These are phyloP conservation scores for Penicillium sp. DNA, from an alignment of 2,329 filamentous ascomycete genomes.

Conservation along the genomic window DNA sequence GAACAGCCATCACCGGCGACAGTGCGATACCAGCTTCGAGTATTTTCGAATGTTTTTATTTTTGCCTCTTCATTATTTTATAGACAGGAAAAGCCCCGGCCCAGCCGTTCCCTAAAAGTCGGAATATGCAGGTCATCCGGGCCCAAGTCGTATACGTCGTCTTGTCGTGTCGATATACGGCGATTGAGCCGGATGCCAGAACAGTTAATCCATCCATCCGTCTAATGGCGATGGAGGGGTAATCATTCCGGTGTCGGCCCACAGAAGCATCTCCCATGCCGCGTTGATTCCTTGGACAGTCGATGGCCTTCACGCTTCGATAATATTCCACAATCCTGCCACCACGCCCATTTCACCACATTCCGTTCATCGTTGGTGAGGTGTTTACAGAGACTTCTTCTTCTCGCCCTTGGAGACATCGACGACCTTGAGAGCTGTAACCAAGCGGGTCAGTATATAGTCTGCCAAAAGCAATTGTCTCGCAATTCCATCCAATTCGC, in stretches of 20 bases:
- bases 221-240: conserved; percentile 5
- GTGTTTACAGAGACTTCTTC: conserved; percentile 52
- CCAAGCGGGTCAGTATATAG: conserved; percentile 28
- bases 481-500: background rate
- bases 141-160: conserved; percentile 25
- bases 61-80: conserved; percentile 36
- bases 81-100: conserved; percentile 38
- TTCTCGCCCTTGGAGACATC: conserved; percentile 51
- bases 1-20: too few relatives aligned
- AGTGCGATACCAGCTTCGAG: background rate
- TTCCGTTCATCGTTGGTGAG: conserved; percentile 27
- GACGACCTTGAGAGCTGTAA: conserved; percentile 50
- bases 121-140: conserved; percentile 40
- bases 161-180: conserved; percentile 21
- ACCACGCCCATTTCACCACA: conserved; percentile 27
- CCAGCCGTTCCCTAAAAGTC: conserved; percentile 31
- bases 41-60: conserved; percentile 46
- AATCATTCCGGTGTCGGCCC: conserved; percentile 37
- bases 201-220: conserved; percentile 22
- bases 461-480: background rate
- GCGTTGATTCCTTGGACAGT: conserved; percentile 32
- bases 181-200: conserved; percentile 34
- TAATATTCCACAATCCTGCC: conserved; percentile 29
- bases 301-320: conserved; percentile 36
- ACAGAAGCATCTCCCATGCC: conserved; percentile 36